Base-by-base conservation (phyloP, 306 rosid species). In the Notholithocarpus densiflorus region DNA sequence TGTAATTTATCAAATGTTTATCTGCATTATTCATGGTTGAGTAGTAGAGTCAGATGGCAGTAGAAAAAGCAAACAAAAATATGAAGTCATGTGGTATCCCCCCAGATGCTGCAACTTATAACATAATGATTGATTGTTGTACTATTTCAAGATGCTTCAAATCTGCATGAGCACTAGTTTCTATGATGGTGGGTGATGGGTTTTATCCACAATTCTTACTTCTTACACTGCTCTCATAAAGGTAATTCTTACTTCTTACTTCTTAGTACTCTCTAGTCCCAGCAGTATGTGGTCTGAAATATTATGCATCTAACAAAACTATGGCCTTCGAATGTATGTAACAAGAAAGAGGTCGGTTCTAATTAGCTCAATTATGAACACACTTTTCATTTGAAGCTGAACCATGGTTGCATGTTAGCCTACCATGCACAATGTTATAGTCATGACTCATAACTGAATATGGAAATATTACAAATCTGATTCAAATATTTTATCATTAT, bases 121-220 rank as follows among this genome's bases (percentile, higher is more conserved):
- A 80, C 84, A 90, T 88, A 77, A 90, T 94, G 98, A 80, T 94
- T 2, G 87, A 90, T 76, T 89, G 92, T 76, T 92, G 97, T 77
- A 79, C 85, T 76, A 65, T 88, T 68, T 55, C 76, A 61, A 73
- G 84, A 77, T 83, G 94, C 79, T 92, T 83, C 77, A 92, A 60
- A 83, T 94, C 94, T 74, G 97, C 94, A 71, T 82, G 77, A 73
- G 71, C 82, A 75, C 84, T 94, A 77, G 75, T 89, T 76, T 83
- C 98, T 70, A 73, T 77, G 89, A 94, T 92, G 97, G 71, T 92
- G 70, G 93, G 92, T 66, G 77, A 84, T 57, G 98, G 98, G 48
- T 92, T 89, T 87, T 26, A 51, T 81, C 94, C 89, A 13, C 59
- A 51, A 73, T 59, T 77, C 23, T 68, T 83, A 75, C 83, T n/a